Conservation (phyloP, 1,284 basidiomycete genomes). For the Anthracocystis setariae region DNA sequence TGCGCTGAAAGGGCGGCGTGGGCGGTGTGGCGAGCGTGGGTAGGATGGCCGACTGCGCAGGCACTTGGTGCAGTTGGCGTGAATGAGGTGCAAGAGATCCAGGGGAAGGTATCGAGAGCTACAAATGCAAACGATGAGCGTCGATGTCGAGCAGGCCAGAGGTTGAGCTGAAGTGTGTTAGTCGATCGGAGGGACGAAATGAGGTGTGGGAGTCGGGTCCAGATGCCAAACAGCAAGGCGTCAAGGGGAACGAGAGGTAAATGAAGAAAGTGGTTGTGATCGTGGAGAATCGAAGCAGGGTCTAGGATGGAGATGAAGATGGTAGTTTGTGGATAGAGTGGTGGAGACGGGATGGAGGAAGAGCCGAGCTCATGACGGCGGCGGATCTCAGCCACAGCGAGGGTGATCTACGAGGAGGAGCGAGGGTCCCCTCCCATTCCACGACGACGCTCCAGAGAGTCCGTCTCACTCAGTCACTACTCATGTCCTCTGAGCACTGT, state of each 20-base stretch:
- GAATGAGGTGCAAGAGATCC: slow-evolving; percentile 4
- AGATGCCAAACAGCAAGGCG: slow-evolving; percentile 1
- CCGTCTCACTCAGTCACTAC: neutral
- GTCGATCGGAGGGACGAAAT: slow-evolving; percentile 6
- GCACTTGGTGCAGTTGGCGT: slow-evolving; percentile 6
- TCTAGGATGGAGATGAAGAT: slow-evolving; percentile 1
- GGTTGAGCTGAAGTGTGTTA: slow-evolving; percentile 5
- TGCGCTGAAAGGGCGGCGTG: slow-evolving; percentile 7
- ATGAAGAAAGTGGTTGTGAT: slow-evolving; percentile 2
- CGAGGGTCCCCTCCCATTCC: slow-evolving; percentile 12
- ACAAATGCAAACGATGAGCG: slow-evolving; percentile 9
- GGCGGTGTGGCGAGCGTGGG: slow-evolving; percentile 9
- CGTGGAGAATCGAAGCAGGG: neutral
- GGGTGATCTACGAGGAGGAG: slow-evolving; percentile 1
- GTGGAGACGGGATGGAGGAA: slow-evolving; percentile 7
- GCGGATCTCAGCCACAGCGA: neutral
- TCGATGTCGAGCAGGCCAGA: neutral
- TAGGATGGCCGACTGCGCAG: slow-evolving; percentile 1
- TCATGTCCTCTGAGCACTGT: too few species aligned
- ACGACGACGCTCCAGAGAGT: neutral
- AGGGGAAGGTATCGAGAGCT: neutral
- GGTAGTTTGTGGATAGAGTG: neutral
- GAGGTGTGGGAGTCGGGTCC: slow-evolving; percentile 14
- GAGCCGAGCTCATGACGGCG: slow-evolving; percentile 11
- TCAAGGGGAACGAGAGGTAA: neutral